Conservation (phyloP, 208 protist species). For the Phytomonas francai region DNA sequence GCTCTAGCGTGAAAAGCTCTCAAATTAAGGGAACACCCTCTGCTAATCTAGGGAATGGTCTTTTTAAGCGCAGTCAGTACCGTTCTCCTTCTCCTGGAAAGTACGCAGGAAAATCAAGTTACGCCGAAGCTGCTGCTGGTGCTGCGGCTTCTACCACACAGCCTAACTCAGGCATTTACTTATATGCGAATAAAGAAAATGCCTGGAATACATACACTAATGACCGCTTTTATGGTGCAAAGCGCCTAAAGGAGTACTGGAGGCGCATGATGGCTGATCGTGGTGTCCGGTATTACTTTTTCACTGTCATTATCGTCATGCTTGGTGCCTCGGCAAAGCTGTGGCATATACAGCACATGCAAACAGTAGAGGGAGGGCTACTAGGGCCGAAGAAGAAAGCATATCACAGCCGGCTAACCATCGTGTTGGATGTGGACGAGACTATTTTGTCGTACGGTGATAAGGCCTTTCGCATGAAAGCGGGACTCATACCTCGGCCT, state of each 20-base stretch:
- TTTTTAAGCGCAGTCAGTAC: slow-evolving; percentile 5
- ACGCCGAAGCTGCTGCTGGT: background rate
- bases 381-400: slow-evolving; percentile 74
- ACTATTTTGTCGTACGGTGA: slow-evolving; percentile 87
- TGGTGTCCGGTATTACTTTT: slow-evolving; percentile 73
- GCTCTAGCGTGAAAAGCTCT: background rate
- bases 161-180: slow-evolving; percentile 34
- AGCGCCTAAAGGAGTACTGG: slow-evolving; percentile 73
- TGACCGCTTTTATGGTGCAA: slow-evolving; percentile 76
- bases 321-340: slow-evolving; percentile 37
- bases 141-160: slow-evolving; percentile 4
- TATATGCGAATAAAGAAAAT: slow-evolving; percentile 88
- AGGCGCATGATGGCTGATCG: slow-evolving; percentile 54
- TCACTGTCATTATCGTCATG: slow-evolving; percentile 55
- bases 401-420: slow-evolving; percentile 74
- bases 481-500: slow-evolving; percentile 66
- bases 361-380: slow-evolving; percentile 36
- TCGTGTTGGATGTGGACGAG: slow-evolving; percentile 87
- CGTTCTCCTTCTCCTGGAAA: background rate
- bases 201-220: slow-evolving; percentile 77
- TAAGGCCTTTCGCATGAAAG: slow-evolving; percentile 84
- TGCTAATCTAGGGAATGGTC: background rate
- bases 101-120: background rate
- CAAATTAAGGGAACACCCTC: background rate
- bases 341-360: slow-evolving; percentile 46